A percentile compares a stretch with the other conserved stretches of the same genome.
phyloP scores from a whole-genome alignment of 2,329 filamentous ascomycete species.

The Fusarium guadeloupense region DNA sequence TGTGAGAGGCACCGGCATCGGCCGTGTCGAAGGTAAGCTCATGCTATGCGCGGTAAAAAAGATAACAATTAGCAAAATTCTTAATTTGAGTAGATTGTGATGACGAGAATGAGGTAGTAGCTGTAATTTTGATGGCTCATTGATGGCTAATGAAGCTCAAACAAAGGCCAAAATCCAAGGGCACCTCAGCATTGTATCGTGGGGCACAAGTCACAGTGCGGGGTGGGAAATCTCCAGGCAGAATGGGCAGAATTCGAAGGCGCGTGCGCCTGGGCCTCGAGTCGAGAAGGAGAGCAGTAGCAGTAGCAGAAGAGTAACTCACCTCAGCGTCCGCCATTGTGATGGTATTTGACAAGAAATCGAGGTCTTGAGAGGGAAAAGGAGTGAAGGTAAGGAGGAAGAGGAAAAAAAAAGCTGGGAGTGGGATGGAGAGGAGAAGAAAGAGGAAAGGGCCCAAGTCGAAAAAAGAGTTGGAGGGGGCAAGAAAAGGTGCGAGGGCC shows the following conservation, averaged over 20 bases:
- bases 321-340: slow-evolving; percentile 67
- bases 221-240: slow-evolving; percentile 55
- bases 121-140: slow-evolving; percentile 7
- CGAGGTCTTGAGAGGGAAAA: slow-evolving; percentile 45
- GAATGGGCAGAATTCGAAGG: slow-evolving; percentile 42
- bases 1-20: slow-evolving; percentile 94
- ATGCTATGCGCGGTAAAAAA: slow-evolving; percentile 58
- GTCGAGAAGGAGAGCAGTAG: not conserved
- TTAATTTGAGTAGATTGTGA: not conserved
- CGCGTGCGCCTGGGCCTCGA: slow-evolving; percentile 33
- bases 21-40: slow-evolving; percentile 84
- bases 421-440: slow-evolving; percentile 45
- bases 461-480: slow-evolving; percentile 45
- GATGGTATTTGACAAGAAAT: slow-evolving; percentile 55
- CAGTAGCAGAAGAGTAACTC: slow-evolving; percentile 46
- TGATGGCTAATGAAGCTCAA: slow-evolving; percentile 23
- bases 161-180: slow-evolving; percentile 18
- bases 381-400: slow-evolving; percentile 40
- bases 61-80: slow-evolving; percentile 36
- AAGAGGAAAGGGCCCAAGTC: slow-evolving; percentile 42
- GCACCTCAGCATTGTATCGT: slow-evolving; percentile 44
- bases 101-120: not conserved
- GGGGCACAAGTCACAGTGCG: slow-evolving; percentile 56
- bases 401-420: slow-evolving; percentile 42
- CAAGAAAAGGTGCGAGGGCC: slow-evolving; percentile 48